Base-by-base conservation (phyloP, 257 asterid species). In the Petunia axillaris region DNA sequence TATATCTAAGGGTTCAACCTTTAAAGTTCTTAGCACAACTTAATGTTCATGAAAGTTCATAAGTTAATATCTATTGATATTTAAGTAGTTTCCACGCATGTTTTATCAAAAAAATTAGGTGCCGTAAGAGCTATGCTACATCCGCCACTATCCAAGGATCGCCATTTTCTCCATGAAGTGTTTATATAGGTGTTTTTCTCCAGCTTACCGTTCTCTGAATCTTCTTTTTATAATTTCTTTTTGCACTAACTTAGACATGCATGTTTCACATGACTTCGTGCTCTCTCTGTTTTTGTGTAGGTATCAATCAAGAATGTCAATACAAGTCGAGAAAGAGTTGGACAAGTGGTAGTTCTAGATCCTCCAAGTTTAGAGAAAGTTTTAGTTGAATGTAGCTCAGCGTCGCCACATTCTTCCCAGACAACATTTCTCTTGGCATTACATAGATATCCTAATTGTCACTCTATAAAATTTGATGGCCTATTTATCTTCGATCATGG, bases 271-370 rank as follows among this genome's bases (percentile, higher is more conserved):
- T 70, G 48, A 41, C 25, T 64, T 44, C 75, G 67, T 63, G 60
- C 78, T 62, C 65, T 25, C 9, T 63, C 67, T 38, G 62, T 62
- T 75, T 8, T 53, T 77, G 38, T 78, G 82, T 82, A 95, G 99
- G 83, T 95, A 77, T 85, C 84, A 58, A 80, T 95, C 86, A 87
- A 83, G 88, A 95, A 93, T 80, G 81, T 59, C 78, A 91, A 89
- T 85, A 67, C 85, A 74, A 88, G 87, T 81, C 87, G 85, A 40
- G 85, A 76, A 82, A 90, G 94, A 88, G 84, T 93, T 80, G 98
- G 91, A 75, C 99, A 93, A 88, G 97, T 80, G 11, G 89, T 90
- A 74, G 97, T 87, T 46, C 87, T 95, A 75, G 98, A 95, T 85
- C 95, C 97, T 82, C 95, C 97, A 13, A 80, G 58, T 85, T 83